phyloP scores from a whole-genome alignment of 164 flowering plant species.

The Vitis riparia region DNA sequence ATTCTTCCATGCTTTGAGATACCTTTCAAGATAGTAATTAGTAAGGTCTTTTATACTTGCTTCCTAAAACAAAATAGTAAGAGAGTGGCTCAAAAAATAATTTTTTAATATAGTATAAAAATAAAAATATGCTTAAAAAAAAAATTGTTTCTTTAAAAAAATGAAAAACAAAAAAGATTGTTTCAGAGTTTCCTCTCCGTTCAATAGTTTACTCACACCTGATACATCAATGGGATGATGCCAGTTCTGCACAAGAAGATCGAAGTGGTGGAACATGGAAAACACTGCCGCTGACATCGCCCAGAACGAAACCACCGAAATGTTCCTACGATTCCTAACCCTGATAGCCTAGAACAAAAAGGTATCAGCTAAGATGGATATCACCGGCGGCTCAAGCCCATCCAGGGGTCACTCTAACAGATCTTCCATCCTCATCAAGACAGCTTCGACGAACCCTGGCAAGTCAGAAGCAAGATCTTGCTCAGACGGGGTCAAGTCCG shows the following conservation, averaged over 20 bases:
- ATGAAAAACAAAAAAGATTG: too few species aligned
- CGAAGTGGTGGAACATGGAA: constrained; percentile 32
- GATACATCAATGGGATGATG: constrained; percentile 34
- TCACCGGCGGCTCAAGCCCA: constrained; percentile 29
- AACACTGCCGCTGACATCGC: constrained; percentile 49
- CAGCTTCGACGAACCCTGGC: constrained; percentile 54
- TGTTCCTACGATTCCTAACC: constrained; percentile 44
- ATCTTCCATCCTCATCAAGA: constrained; percentile 44
- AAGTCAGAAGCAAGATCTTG: constrained; percentile 37
- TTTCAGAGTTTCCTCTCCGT: too few species aligned
- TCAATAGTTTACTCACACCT: constrained; percentile 23
- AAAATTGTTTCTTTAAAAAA: too few species aligned
- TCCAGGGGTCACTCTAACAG: constrained; percentile 62
- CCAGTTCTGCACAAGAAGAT: constrained; percentile 29
- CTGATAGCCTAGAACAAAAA: constrained; percentile 44
- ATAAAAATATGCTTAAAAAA: too few species aligned
- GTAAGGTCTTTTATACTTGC: too few species aligned
- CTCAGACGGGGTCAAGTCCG: constrained; percentile 80
- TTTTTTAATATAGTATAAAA: too few species aligned
- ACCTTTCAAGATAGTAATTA: too few species aligned
- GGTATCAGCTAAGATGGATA: constrained; percentile 47
- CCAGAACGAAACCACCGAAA: constrained; percentile 55
- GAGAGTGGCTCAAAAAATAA: too few species aligned
- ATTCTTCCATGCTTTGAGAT: too few species aligned
- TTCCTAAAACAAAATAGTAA: too few species aligned